Conservation (phyloP, 1,139 yeast genomes). For the Protomyces macrosporus region DNA sequence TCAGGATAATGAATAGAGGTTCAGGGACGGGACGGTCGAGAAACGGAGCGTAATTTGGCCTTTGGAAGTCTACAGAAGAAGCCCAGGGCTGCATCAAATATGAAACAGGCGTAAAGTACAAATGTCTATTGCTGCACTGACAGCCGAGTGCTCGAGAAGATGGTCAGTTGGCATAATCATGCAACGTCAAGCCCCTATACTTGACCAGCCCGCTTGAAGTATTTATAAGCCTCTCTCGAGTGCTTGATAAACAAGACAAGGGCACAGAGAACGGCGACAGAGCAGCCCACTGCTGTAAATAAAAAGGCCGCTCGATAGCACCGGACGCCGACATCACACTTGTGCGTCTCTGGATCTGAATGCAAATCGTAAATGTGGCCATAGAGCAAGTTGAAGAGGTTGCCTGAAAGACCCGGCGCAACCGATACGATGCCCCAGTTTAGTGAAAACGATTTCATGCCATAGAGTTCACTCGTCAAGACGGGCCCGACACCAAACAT, state of each 20-base stretch:
- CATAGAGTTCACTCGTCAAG: conserved; percentile 69
- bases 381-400: conserved; percentile 40
- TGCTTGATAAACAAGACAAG: background rate
- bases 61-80: too few species aligned
- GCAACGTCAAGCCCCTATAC: too few species aligned
- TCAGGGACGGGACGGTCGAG: too few species aligned
- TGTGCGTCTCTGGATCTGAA: conserved; percentile 28
- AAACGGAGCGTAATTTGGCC: too few species aligned
- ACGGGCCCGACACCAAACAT: conserved; percentile 79
- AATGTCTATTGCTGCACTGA: too few species aligned
- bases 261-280: background rate
- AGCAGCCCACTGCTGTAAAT: background rate
- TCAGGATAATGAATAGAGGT: too few species aligned
- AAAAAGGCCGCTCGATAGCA: conserved; percentile 31
- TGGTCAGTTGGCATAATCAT: too few species aligned
- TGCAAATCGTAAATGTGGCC: conserved; percentile 39
- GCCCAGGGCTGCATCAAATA: too few species aligned
- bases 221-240: background rate
- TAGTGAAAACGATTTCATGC: conserved; percentile 64
- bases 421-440: conserved; percentile 63
- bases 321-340: conserved; percentile 29
- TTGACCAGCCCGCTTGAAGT: background rate
- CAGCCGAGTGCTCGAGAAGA: too few species aligned
- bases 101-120: too few species aligned
- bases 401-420: conserved; percentile 40